Evolutionary conservation across 192 early-diverging fungal species (phyloP), one percentile per base, ranked within the genome.

Genomic region (Cetraspora pellucida): DNA sequence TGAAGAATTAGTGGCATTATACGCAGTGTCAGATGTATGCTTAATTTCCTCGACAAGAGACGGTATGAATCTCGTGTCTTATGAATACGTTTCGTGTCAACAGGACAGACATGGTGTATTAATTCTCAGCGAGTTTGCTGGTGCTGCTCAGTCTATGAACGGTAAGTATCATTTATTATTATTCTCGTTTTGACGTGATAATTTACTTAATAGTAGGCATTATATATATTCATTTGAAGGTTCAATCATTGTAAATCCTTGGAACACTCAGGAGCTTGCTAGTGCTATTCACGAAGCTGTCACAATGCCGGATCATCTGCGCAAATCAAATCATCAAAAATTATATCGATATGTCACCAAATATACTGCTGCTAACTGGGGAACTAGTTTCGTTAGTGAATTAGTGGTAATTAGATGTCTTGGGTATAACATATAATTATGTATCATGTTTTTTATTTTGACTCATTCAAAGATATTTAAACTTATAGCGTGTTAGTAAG

Each of bases 61-160:
- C 84, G 98, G 98, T 54, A 99, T 99, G 98, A 99, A 99, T 82
- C 82, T 99, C 59, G 98, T 96, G 3, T 97, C 95, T 21, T 99
- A 98, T 83, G 98, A 99, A 87, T 99, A 97, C 77, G 96, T 98
- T 75, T 93, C 95, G 14, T 92, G 91, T 74, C 94, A 95, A 82
- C 92, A 94, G 82, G 85, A 94, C 67, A 90, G 93, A 64, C 95
- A 99, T 82, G 98, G 98, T 80, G 97, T 97, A 10, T 86, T 99
- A 78, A 93, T 99, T 55, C 88, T 99, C 31, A 93, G 90, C 37
- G 98, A 99, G 82, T 99, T 99, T 89, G 96, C 97, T 11, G 98
- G 98, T 44, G 97, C 97, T 21, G 98, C 97, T 10, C 98, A 99
- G 85, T 96, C 94, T 43, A 85, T 99, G 50, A 97, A 98, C 82